Evolutionary conservation across 208 protist species (phyloP).

Genomic region (Trichomonas gallinae): DNA sequence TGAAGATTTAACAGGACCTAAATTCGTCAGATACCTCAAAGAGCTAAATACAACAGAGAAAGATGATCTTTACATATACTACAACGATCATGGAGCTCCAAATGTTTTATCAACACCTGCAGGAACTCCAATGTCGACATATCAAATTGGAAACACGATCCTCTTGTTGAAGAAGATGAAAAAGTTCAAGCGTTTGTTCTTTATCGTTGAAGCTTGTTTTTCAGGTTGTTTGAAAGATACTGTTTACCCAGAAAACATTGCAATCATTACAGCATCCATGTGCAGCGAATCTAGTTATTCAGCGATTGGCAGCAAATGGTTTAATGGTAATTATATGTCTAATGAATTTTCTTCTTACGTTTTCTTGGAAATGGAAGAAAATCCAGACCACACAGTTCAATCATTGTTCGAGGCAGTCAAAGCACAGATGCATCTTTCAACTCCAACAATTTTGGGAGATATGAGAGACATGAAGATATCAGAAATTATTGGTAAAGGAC

Average conservation of each 20-base stretch:
- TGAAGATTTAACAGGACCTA: background rate
- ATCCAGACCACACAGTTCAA: background rate
- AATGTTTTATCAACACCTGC: background rate
- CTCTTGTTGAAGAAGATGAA: background rate
- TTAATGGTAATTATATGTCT: background rate
- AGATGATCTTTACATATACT: background rate
- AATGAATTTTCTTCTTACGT: background rate
- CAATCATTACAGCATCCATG: background rate
- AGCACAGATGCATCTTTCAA: background rate
- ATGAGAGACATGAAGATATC: background rate
- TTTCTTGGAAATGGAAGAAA: background rate
- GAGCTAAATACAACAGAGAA: background rate
- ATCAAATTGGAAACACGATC: background rate
- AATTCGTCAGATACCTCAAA: background rate
- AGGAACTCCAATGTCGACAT: background rate
- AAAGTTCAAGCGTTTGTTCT: background rate
- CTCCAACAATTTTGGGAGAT: background rate
- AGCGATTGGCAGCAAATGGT: background rate
- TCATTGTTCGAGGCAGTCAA: background rate
- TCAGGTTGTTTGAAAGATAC: background rate
- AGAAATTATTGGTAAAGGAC: background rate
- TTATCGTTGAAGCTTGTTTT: background rate
- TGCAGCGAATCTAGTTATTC: background rate
- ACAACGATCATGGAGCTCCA: background rate
- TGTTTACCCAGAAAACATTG: background rate